These are phyloP conservation scores for Strobilomyces confusus DNA, from an alignment of 768 basidiomycete genomes.

Conservation along the genomic window DNA sequence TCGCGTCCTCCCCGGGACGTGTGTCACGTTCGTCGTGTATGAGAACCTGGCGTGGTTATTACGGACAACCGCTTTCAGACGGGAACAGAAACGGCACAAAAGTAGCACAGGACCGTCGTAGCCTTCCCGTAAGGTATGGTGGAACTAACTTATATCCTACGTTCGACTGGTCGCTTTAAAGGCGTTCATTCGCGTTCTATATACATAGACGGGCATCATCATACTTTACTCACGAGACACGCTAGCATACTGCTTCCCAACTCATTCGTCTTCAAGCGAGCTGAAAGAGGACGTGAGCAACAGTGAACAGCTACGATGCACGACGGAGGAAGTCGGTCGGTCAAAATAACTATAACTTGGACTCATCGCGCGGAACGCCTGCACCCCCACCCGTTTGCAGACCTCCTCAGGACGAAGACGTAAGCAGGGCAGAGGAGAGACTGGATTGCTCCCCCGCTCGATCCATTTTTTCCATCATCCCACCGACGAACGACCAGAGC, in stretches of 20 bases:
- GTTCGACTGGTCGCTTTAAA: not conserved
- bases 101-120: constrained; percentile 3
- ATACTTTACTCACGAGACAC: constrained; percentile 9
- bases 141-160: constrained; percentile 5
- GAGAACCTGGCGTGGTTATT: constrained; percentile 87
- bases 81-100: constrained; percentile 29
- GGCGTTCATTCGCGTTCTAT: not conserved
- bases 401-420: constrained; percentile 26
- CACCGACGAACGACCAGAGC: constrained; percentile 12
- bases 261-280: not conserved
- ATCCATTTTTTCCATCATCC: constrained; percentile 26
- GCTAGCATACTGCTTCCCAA: constrained; percentile 3
- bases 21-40: constrained; percentile 97
- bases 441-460: constrained; percentile 28
- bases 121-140: not conserved
- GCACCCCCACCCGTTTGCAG: constrained; percentile 22
- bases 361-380: constrained; percentile 24
- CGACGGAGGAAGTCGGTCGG: not conserved
- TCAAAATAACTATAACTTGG: constrained; percentile 35
- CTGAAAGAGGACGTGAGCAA: constrained; percentile 11
- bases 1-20: constrained; percentile 93
- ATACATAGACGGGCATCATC: constrained; percentile 9
- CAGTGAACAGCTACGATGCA: no score
- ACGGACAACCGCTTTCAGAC: constrained; percentile 57
- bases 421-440: constrained; percentile 19